Base-by-base conservation (phyloP, 2,329 filamentous ascomycete species). In the Aspergillus floridensis region DNA sequence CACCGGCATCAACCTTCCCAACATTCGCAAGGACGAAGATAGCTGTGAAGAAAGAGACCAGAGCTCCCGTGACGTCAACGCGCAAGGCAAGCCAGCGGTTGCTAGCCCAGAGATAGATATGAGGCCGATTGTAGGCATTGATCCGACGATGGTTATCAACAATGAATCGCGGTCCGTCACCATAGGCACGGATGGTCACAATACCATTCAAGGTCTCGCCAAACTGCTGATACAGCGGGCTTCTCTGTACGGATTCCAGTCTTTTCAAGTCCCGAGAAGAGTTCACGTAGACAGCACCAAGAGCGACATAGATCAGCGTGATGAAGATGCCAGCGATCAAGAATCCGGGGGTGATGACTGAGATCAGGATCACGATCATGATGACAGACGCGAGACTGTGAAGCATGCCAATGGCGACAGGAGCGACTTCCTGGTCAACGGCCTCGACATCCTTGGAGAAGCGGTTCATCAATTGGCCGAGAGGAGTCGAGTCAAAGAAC, bases 361-460 rank as follows among this genome's bases (percentile, higher is more conserved):
- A 91, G 65, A 99, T 98, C 53, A 99, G 79, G 11, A 90, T 83
- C 41, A 98, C 87, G 8, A 96, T 97, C 58, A 96, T 93, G 41
- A 95, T 72, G 49, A 98, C 85, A 2, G 85, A 86, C 16, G 84
- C 85, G 53, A 88, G 71, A 69, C 86, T 88, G 71, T 89, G 86
- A 19, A 89, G 79, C 65, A 88, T 85, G 53, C 87, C 86, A 66
- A 98, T 93, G 22, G 95, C 93, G 46, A 96, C 88, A 2, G 93
- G 92, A 0, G 95, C 93, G 59, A 99, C 91, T 74, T 99, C 95
- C 73, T 99, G 95, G 67, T 99, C 95, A 21, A 99, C 84, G 11
- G 92, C 88, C 74, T 99, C 93, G 14, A 99, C 85, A 74, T 99
- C 95, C 76, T 98, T 98, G 74, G 93, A 98, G 79, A 99, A 99